phyloP scores from a whole-genome alignment of 106 monocot species.

The Platanthera guangdongensis region DNA sequence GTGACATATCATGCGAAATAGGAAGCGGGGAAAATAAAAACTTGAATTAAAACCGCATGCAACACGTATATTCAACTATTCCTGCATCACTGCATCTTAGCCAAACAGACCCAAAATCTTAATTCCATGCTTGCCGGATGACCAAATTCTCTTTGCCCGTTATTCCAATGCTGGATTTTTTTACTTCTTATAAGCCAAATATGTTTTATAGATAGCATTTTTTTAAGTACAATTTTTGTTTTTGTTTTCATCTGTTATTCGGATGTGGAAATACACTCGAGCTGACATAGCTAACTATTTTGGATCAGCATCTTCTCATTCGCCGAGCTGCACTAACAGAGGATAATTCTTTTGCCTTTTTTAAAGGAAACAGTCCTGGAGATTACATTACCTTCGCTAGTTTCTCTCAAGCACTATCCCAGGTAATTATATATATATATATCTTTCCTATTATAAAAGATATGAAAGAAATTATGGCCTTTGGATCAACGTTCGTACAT shows the following conservation, averaged over 20 bases:
- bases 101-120: too few species aligned
- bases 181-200: slow-evolving; percentile 2
- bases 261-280: not conserved
- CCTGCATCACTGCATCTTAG: too few species aligned
- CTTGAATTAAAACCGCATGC: too few species aligned
- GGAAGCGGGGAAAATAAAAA: too few species aligned
- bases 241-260: not conserved
- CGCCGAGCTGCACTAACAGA: slow-evolving; percentile 52
- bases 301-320: slow-evolving; percentile 44
- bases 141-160: too few species aligned
- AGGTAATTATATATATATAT: slow-evolving; percentile 24
- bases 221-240: not conserved
- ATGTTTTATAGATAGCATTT: not conserved
- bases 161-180: not conserved
- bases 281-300: not conserved
- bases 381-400: slow-evolving; percentile 66
- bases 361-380: slow-evolving; percentile 65
- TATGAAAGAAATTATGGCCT: too few species aligned
- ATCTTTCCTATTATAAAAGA: too few species aligned
- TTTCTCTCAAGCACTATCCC: slow-evolving; percentile 60
- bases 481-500: too few species aligned
- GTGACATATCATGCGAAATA: too few species aligned
- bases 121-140: too few species aligned
- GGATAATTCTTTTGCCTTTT: slow-evolving; percentile 72
- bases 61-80: too few species aligned